These are phyloP conservation scores for Xylaria scruposa DNA, from an alignment of 495 filamentous ascomycete species.

Conservation along the genomic window DNA sequence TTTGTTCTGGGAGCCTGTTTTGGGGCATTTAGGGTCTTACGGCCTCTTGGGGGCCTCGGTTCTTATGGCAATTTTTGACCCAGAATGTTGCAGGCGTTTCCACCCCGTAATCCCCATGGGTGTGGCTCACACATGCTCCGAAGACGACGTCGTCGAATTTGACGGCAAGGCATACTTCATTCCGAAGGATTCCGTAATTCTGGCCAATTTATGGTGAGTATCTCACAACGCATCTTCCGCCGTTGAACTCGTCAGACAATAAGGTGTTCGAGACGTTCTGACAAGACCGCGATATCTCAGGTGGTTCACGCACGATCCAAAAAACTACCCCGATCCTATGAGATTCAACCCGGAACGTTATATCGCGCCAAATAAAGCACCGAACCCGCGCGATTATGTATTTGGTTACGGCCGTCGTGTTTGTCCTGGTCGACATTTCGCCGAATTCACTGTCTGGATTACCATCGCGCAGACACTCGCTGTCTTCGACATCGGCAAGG, in stretches of 20 bases:
- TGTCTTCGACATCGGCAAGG: constrained; percentile 46
- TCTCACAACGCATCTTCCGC: background rate
- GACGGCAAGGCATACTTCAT: constrained; percentile 43
- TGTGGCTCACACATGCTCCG: constrained; percentile 42
- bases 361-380: constrained; percentile 43
- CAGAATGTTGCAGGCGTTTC: constrained; percentile 28
- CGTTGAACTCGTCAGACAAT: background rate
- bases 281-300: background rate
- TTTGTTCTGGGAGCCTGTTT: background rate
- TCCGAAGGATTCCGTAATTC: constrained; percentile 47
- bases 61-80: background rate
- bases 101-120: constrained; percentile 30
- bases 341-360: constrained; percentile 48
- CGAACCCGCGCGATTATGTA: constrained; percentile 46
- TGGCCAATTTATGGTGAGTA: constrained; percentile 27
- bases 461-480: constrained; percentile 49
- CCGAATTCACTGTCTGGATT: constrained; percentile 48
- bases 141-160: constrained; percentile 43
- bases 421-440: constrained; percentile 56
- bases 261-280: background rate
- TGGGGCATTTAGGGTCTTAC: background rate
- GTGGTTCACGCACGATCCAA: constrained; percentile 39
- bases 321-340: constrained; percentile 45
- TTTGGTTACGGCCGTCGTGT: constrained; percentile 61
- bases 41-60: background rate